Evolutionary conservation across 805 yeast species (phyloP), one percentile per base, ranked within the genome.

Genomic region (Spathaspora arborariae): DNA sequence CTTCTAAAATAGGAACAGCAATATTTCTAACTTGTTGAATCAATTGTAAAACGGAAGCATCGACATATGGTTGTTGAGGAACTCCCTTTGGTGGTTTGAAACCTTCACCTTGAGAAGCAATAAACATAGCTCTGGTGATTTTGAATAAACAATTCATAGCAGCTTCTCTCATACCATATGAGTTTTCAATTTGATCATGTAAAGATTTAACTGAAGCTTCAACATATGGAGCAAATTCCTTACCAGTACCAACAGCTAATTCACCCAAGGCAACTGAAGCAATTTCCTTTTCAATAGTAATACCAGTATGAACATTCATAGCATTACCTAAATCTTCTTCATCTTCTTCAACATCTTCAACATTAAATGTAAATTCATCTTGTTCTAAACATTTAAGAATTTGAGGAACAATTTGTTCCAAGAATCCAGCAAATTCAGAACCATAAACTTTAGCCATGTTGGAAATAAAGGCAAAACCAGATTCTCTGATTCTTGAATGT

Each of bases 401-500:
- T 64, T 84, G 86, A 27, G 97, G 97, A 58, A 94, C 78, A 50
- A 94, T 78, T 53, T 81, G 82, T 49, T 81, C 85, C 64, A 94
- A 78, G 76, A 88, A 90, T 36, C 92, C 85, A 43, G 92, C 81
- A 64, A 94, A 89, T 62, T 89, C 94, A 59, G 82, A 81, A 51
- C 94, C 96, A 70, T 92, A 94, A 27, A 94, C 96, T 72, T 87
- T 88, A 49, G 98, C 96, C 83, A 92, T 81, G 70, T 88, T 88
- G 46, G 96, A 84, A 68, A 94, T 82, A 67, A 94, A 90, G 10
- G 96, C 88, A 57, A 88, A 92, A 41, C 96, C 96, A 47, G 96
- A 81, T 70, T 94, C 99, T 74, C 96, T 85, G 57, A 94, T 79
- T 72, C 96, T 80, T 39, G 91, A 79, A 64, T 84, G 84, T 46